These are phyloP conservation scores for Aspergillus funiculosus DNA, from an alignment of 495 filamentous ascomycete genomes.

Conservation along the genomic window DNA sequence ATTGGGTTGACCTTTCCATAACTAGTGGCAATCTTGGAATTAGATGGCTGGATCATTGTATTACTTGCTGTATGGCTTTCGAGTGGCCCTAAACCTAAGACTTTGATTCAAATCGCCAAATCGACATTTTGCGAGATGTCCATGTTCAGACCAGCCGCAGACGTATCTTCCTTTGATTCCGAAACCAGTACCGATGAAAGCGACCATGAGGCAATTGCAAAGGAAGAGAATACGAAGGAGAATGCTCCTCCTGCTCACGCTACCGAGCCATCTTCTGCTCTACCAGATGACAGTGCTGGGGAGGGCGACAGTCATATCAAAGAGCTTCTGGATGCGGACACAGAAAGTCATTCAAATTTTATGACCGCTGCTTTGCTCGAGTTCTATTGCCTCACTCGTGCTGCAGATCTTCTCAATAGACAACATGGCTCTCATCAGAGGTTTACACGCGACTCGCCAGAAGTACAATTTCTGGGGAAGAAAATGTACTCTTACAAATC, in stretches of 20 bases:
- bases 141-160: conserved; percentile 40
- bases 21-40: too few relatives aligned
- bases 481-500: conserved; percentile 40
- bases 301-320: conserved; percentile 21
- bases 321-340: conserved; percentile 25
- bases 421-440: conserved; percentile 26
- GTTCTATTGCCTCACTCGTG: conserved; percentile 42
- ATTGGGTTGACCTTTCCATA: too few relatives aligned
- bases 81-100: conserved; percentile 1
- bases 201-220: conserved; percentile 14
- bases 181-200: conserved; percentile 26
- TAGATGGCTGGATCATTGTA: conserved; percentile 14
- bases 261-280: conserved; percentile 7
- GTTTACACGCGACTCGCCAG: conserved; percentile 41
- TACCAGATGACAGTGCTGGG: conserved; percentile 7
- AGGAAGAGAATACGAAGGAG: background rate
- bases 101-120: background rate
- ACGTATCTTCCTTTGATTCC: conserved; percentile 37
- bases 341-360: conserved; percentile 36
- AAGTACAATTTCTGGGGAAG: conserved; percentile 38
- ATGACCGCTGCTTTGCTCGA: conserved; percentile 43
- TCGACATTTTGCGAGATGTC: conserved; percentile 35
- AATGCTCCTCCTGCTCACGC: background rate
- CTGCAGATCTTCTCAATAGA: conserved; percentile 42
- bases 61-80: conserved; percentile 7